Evolutionary conservation across 768 basidiomycete species (phyloP).

Genomic region (Lentinula sp.): DNA sequence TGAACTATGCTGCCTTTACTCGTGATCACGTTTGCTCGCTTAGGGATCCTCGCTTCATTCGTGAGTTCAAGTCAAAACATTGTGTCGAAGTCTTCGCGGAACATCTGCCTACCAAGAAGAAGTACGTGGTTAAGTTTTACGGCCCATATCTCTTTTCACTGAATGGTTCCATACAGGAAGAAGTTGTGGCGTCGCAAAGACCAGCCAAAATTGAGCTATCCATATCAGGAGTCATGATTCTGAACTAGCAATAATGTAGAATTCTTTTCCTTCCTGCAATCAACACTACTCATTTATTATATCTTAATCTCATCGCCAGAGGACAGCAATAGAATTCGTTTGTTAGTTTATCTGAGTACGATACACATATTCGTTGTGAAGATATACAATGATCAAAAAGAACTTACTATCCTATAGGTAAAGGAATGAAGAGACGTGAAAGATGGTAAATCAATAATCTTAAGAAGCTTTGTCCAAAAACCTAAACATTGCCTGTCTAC

Average conservation of each 20-base stretch:
- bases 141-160: not conserved
- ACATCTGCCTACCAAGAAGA: conserved; percentile 80
- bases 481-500: not conserved
- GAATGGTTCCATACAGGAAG: conserved; percentile 44
- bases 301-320: too few species aligned
- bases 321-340: not conserved
- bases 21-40: not conserved
- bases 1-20: not conserved
- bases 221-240: conserved; percentile 59
- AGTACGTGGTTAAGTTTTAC: conserved; percentile 45
- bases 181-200: conserved; percentile 91
- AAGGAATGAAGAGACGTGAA: not conserved
- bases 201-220: conserved; percentile 81
- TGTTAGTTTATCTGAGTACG: not conserved
- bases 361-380: not conserved
- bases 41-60: conserved; percentile 95
- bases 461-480: not conserved
- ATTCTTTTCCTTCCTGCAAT: too few species aligned
- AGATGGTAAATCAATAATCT: not conserved
- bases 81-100: conserved; percentile 85
- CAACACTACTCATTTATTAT: too few species aligned
- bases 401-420: not conserved
- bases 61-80: conserved; percentile 81
- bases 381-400: conserved; percentile 3
- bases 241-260: too few species aligned